Evolutionary conservation across 2,329 filamentous ascomycete genomes (phyloP).

Genomic region (Trichophyton verrucosum): DNA sequence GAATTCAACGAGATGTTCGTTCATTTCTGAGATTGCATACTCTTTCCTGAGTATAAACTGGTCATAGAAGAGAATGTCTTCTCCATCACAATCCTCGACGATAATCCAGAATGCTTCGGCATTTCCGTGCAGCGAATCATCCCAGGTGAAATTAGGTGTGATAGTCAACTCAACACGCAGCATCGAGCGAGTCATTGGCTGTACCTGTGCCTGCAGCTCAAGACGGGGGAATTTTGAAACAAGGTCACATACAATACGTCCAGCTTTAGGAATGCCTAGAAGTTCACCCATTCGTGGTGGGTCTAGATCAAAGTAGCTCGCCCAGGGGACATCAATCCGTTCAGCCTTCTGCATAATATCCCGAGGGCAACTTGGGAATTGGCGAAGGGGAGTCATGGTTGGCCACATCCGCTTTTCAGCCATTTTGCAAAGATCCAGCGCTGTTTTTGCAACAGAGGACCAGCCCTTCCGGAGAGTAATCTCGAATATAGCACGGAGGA

Average conservation of each 20-base stretch:
- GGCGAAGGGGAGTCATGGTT: constrained; percentile 89
- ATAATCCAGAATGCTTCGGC: constrained; percentile 95
- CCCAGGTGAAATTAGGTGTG: constrained; percentile 92
- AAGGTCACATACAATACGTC: constrained; percentile 69
- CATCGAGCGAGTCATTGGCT: constrained; percentile 90
- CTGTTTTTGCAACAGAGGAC: constrained; percentile 83
- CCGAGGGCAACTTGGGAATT: constrained; percentile 69
- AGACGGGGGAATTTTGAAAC: constrained; percentile 88
- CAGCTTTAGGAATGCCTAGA: constrained; percentile 77
- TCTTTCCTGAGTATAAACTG: constrained; percentile 84
- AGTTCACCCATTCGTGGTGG: constrained; percentile 93
- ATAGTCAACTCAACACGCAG: constrained; percentile 81
- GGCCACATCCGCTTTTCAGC: constrained; percentile 99
- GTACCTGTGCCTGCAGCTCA: constrained; percentile 83
- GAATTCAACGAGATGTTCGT: constrained; percentile 90
- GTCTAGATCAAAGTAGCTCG: constrained; percentile 88
- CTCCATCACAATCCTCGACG: constrained; percentile 93
- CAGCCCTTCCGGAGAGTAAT: constrained; percentile 96
- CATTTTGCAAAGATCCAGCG: constrained; percentile 94
- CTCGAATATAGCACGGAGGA: constrained; percentile 88
- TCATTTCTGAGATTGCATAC: constrained; percentile 72
- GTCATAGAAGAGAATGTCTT: constrained; percentile 90
- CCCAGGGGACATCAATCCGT: constrained; percentile 87
- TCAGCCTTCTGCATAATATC: constrained; percentile 89
- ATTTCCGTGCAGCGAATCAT: constrained; percentile 72